These are phyloP conservation scores for Scenedesmus sp. DNA, from an alignment of 163 green algal species.

Conservation along the genomic window DNA sequence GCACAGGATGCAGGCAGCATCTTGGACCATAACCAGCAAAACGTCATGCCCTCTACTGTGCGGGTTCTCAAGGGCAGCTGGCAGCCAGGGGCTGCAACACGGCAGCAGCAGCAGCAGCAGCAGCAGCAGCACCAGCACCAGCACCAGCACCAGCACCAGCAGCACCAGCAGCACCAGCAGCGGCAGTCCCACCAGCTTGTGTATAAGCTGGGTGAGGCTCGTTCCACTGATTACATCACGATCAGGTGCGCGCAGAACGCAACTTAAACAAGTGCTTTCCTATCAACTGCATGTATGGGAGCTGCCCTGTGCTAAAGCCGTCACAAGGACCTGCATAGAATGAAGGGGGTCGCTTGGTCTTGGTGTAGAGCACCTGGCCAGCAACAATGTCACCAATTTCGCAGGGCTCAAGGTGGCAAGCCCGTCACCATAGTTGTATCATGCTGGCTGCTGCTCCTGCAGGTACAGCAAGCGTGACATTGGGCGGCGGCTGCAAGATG, in stretches of 20 bases:
- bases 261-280: not conserved
- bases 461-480: not conserved
- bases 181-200: not conserved
- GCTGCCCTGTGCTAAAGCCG: too few species aligned
- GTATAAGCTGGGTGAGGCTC: not conserved
- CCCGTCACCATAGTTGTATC: not conserved
- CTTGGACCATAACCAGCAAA: not conserved
- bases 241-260: not conserved
- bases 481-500: not conserved
- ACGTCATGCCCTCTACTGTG: not conserved
- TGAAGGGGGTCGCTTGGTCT: too few species aligned
- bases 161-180: too few species aligned
- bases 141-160: too few species aligned
- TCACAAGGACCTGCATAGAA: too few species aligned
- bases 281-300: too few species aligned
- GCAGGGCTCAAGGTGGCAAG: not conserved
- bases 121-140: not conserved
- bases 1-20: not conserved
- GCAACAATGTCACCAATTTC: too few species aligned
- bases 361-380: too few species aligned
- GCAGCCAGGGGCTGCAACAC: not conserved
- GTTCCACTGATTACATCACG: not conserved
- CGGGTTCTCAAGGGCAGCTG: not conserved
- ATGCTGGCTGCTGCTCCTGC: not conserved
- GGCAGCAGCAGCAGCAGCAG: not conserved